These are phyloP conservation scores for Fusarium stilboides DNA, from an alignment of 2,329 filamentous ascomycete genomes.

Conservation along the genomic window DNA sequence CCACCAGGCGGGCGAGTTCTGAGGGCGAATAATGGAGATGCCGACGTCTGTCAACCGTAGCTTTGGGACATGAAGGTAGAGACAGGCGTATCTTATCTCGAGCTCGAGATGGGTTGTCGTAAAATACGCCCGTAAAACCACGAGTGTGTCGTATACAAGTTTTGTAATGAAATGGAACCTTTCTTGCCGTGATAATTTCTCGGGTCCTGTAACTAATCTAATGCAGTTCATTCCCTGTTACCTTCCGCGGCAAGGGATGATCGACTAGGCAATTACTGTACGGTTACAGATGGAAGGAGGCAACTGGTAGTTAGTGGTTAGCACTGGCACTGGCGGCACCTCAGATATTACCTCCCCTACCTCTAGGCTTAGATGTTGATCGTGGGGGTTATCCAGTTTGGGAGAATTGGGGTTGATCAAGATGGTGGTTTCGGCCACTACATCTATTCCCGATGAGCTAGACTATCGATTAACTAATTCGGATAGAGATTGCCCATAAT, in stretches of 20 bases:
- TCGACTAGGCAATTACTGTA: slow-evolving; percentile 1
- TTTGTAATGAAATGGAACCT: not conserved
- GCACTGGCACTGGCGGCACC: not conserved
- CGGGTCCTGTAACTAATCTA: not conserved
- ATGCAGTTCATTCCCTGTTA: not conserved
- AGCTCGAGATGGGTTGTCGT: slow-evolving; percentile 1
- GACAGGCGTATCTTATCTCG: slow-evolving; percentile 4
- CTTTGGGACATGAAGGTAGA: slow-evolving; percentile 26
- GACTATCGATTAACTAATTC: slow-evolving; percentile 7
- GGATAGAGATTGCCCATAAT: slow-evolving; percentile 1
- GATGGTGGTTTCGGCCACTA: slow-evolving; percentile 20
- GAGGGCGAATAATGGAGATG: slow-evolving; percentile 31
- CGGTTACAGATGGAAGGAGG: not conserved
- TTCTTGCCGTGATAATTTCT: not conserved
- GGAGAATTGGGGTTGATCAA: slow-evolving; percentile 25
- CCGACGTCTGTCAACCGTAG: slow-evolving; percentile 27
- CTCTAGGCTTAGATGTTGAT: slow-evolving; percentile 19
- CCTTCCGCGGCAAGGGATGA: slow-evolving; percentile 10
- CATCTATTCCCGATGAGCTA: slow-evolving; percentile 21
- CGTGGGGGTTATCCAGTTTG: slow-evolving; percentile 33
- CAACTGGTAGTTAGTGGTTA: too few species aligned
- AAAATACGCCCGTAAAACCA: too few species aligned
- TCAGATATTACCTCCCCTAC: not conserved
- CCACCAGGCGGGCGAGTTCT: slow-evolving; percentile 45
- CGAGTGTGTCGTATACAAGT: too few species aligned